A percentile compares a stretch with the other conserved stretches of the same genome.
phyloP scores from a whole-genome alignment of 495 filamentous ascomycete species.

The Aspergillus kassunensis region DNA sequence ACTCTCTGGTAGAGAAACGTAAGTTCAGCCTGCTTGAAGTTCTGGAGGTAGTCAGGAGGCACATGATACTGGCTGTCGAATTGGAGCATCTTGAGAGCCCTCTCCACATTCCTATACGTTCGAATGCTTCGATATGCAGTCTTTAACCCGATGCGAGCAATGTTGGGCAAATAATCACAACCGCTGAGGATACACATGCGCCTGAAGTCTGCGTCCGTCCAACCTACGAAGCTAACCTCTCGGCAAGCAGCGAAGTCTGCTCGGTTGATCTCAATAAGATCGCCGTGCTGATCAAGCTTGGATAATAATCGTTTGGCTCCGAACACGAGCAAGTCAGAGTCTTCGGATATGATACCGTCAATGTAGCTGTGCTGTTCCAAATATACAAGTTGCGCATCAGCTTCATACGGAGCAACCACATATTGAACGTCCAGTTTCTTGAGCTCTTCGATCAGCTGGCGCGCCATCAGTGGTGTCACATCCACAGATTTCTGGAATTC shows the following conservation, averaged over 20 bases:
- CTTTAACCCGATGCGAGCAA: constrained; percentile 84
- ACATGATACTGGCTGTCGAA: constrained; percentile 83
- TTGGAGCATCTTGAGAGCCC: constrained; percentile 71
- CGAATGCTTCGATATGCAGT: constrained; percentile 87
- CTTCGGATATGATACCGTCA: constrained; percentile 86
- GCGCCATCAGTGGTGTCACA: constrained; percentile 93
- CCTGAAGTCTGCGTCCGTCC: constrained; percentile 87
- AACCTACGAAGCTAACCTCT: constrained; percentile 84
- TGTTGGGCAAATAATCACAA: constrained; percentile 90
- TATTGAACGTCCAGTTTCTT: constrained; percentile 76
- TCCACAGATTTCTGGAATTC: constrained; percentile 96
- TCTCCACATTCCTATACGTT: constrained; percentile 83
- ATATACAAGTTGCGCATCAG: constrained; percentile 93
- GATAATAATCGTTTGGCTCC: constrained; percentile 86
- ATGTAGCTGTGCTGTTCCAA: constrained; percentile 81
- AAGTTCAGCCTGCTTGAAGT: constrained; percentile 78
- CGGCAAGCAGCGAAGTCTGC: constrained; percentile 81
- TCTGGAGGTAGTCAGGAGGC: constrained; percentile 69
- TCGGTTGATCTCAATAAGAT: constrained; percentile 87
- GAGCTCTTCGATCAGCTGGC: constrained; percentile 84
- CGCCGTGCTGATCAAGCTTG: constrained; percentile 90
- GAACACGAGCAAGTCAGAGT: constrained; percentile 95
- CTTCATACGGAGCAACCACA: constrained; percentile 95
- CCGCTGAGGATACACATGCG: constrained; percentile 96
- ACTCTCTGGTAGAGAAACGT: constrained; percentile 95